Conservation (phyloP, 805 yeast genomes). For the Scheffersomyces ergatensis region DNA sequence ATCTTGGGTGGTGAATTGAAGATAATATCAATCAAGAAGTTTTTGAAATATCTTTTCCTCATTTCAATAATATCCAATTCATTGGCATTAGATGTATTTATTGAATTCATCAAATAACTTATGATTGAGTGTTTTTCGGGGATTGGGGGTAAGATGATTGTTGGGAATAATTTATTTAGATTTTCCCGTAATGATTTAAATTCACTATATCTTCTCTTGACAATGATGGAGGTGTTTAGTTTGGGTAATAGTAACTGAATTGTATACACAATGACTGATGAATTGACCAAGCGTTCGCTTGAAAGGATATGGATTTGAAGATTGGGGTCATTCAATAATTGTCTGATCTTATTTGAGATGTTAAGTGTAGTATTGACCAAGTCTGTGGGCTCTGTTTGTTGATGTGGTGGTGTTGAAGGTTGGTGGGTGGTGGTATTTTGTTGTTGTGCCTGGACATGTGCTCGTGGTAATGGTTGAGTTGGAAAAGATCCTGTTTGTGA, state of each 20-base stretch:
- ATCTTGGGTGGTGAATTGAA: constrained; percentile 28
- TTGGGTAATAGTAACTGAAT: constrained; percentile 21
- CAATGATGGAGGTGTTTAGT: constrained; percentile 20
- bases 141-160: constrained; percentile 40
- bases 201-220: constrained; percentile 42
- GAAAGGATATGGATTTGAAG: constrained; percentile 28
- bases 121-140: constrained; percentile 49
- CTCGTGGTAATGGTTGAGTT: not conserved
- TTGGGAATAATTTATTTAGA: constrained; percentile 36
- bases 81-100: constrained; percentile 32
- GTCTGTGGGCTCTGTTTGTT: constrained; percentile 12
- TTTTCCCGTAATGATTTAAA: constrained; percentile 41
- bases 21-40: constrained; percentile 41
- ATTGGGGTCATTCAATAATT: constrained; percentile 23
- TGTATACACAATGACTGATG: constrained; percentile 37
- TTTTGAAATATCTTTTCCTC: constrained; percentile 44
- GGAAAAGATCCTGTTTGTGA: not conserved
- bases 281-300: constrained; percentile 33
- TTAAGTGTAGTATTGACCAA: constrained; percentile 27
- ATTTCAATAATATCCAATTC: constrained; percentile 43
- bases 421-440: not conserved
- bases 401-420: not conserved
- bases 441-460: not conserved
- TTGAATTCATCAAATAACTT: constrained; percentile 37
- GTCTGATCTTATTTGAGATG: constrained; percentile 27